Base-by-base conservation (phyloP, 2,329 filamentous ascomycete species). In the Xylariaceae sp. region DNA sequence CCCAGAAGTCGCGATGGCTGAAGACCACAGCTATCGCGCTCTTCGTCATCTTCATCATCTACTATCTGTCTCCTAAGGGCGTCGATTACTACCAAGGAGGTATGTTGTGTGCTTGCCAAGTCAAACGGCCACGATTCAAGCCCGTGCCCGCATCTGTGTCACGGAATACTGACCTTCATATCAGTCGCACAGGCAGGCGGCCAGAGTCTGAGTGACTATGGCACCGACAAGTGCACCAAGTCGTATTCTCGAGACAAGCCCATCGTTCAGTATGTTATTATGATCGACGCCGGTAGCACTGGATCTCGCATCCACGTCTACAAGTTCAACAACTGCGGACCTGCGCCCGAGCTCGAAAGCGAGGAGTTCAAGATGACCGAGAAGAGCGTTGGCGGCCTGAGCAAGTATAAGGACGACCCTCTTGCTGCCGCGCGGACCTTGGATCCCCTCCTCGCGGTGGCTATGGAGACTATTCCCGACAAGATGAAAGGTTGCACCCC, bases 241-340 rank as follows among this genome's bases (percentile, higher is more conserved):
- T 91, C 94, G 48, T 87, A 83, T 77, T 90, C 91, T 68, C 86
- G 89, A 70, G 88, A 91, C 65, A 97, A 97, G 78, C 93, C 94
- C 53, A 85, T 99, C 66, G 88, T 97, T 63, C 94, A 99, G 73
- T 99, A 97, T 78, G 95, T 94, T 62, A 84, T 97, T 71, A 99
- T 99, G 94, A 90, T 99, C 71, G 94, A 99, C 76, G 94, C 94
- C 52, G 94, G 94, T 68, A 97, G 92, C 80, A 97, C 94, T 57
- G 94, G 94, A 62, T 97, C 94, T 62, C 89, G 94, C 68, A 97
- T 99, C 73, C 95, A 99, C 78, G 92, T 97, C 61, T 99, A 97
- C 82, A 90, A 92, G 73, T 99, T 97, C 84, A 97, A 97, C 82
- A 97, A 97, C 79, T 99, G 93, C 78, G 94, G 92, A 10, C 78